Evolutionary conservation across 306 rosid genomes (phyloP).

Genomic region (Echinosophora koreensis): DNA sequence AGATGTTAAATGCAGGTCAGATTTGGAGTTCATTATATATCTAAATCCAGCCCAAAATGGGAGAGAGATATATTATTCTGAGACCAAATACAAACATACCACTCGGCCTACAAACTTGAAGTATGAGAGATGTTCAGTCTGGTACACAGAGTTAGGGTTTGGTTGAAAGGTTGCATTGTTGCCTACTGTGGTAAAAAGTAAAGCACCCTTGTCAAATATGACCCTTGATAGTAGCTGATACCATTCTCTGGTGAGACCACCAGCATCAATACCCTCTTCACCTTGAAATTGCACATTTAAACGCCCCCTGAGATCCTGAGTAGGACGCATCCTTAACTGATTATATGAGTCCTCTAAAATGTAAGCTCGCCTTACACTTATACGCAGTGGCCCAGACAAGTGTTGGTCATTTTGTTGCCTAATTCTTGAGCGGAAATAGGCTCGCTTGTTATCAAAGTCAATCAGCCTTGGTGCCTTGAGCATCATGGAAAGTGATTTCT

Average conservation of each 20-base stretch:
- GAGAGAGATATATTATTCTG: neutral
- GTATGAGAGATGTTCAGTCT: conserved; percentile 98
- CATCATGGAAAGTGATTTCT: conserved; percentile 97
- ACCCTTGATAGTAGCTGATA: conserved; percentile 96
- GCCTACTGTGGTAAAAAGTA: conserved; percentile 97
- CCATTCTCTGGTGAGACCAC: conserved; percentile 99
- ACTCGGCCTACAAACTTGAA: conserved; percentile 98
- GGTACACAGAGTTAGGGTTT: conserved; percentile 95
- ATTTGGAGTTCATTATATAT: conserved; percentile 2
- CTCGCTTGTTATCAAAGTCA: conserved; percentile 95
- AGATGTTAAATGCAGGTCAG: neutral
- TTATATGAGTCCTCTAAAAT: conserved; percentile 97
- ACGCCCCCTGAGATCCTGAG: conserved; percentile 88
- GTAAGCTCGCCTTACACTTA: conserved; percentile 94
- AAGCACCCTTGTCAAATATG: conserved; percentile 95
- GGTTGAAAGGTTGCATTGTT: conserved; percentile 98
- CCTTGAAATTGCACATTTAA: conserved; percentile 98
- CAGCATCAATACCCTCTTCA: conserved; percentile 99
- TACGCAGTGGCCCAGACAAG: conserved; percentile 84
- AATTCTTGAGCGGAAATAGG: conserved; percentile 95
- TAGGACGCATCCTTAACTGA: conserved; percentile 95
- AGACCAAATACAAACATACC: conserved; percentile 61
- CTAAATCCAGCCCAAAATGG: conserved; percentile 9
- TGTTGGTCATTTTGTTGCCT: conserved; percentile 98
- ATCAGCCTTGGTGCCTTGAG: conserved; percentile 96